Evolutionary conservation across 768 basidiomycete species (phyloP).

Genomic region (Gymnopilus junonius): DNA sequence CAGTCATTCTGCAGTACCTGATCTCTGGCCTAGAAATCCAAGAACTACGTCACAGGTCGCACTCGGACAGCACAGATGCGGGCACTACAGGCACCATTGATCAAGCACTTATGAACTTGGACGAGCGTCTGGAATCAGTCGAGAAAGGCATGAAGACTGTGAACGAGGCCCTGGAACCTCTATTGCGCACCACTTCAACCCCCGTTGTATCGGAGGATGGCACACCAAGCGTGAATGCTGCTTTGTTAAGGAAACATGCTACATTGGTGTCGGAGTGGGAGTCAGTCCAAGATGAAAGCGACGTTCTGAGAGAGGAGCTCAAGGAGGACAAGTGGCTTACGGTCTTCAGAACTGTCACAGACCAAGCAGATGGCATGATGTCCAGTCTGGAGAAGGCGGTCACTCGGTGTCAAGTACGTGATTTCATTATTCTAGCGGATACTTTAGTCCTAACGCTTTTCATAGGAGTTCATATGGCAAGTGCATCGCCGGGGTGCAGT

Average conservation of each 20-base stretch:
- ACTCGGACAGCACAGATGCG: conserved; percentile 58
- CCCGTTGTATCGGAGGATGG: conserved; percentile 47
- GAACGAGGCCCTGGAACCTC: conserved; percentile 66
- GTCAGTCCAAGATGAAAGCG: conserved; percentile 76
- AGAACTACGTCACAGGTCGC: conserved; percentile 88
- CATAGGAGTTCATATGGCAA: conserved; percentile 86
- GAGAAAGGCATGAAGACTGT: conserved; percentile 73
- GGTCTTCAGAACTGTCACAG: conserved; percentile 91
- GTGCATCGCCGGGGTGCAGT: conserved; percentile 61
- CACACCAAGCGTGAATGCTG: conserved; percentile 43
- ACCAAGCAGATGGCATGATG: conserved; percentile 99
- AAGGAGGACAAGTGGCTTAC: conserved; percentile 98
- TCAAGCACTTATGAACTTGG: conserved; percentile 76
- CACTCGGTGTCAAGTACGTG: conserved; percentile 81
- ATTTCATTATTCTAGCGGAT: conserved; percentile 10
- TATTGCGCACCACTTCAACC: conserved; percentile 52
- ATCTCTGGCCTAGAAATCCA: conserved; percentile 70
- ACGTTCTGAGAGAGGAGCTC: conserved; percentile 85
- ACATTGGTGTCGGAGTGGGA: conserved; percentile 82
- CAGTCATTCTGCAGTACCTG: neutral
- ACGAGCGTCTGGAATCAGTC: conserved; percentile 78
- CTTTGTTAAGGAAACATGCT: conserved; percentile 75
- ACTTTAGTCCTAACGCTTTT: conserved; percentile 3
- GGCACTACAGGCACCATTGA: conserved; percentile 76
- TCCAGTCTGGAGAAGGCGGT: conserved; percentile 92